Evolutionary conservation across 441 rosid species (phyloP).

Genomic region (Jatropha podagrica): DNA sequence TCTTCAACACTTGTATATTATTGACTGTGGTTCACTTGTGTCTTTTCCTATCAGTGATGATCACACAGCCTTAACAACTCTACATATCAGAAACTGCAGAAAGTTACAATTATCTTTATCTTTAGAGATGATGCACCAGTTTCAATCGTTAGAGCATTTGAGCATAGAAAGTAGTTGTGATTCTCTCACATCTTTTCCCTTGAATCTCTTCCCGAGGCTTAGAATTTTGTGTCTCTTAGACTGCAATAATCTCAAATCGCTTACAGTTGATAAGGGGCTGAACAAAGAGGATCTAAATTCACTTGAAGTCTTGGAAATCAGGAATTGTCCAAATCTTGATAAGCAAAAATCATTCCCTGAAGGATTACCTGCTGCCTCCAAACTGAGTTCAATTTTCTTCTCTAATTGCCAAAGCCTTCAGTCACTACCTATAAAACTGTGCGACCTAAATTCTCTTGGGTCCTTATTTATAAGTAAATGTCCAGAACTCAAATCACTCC

Average conservation of each 20-base stretch:
- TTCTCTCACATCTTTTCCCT: not conserved
- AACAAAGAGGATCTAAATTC: not conserved
- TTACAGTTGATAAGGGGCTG: not conserved
- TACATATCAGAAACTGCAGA: not conserved
- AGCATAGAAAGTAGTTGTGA: not conserved
- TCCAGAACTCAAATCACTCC: slow-evolving; percentile 1
- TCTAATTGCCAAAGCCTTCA: slow-evolving; percentile 1
- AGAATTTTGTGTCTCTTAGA: not conserved
- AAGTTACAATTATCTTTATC: not conserved
- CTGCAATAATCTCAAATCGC: not conserved
- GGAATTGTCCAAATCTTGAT: slow-evolving; percentile 9
- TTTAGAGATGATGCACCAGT: not conserved
- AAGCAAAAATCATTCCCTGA: not conserved
- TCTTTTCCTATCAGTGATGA: not conserved
- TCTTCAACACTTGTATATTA: not conserved
- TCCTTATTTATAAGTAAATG: not conserved
- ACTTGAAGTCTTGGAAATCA: slow-evolving; percentile 5
- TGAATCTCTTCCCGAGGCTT: not conserved
- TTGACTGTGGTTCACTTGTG: not conserved
- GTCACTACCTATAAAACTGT: slow-evolving; percentile 6
- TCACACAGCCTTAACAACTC: not conserved
- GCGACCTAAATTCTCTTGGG: slow-evolving; percentile 7
- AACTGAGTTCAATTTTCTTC: not conserved
- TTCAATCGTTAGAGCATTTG: not conserved
- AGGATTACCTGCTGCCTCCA: slow-evolving; percentile 9